These are phyloP conservation scores for Boletus subparvulus DNA, from an alignment of 768 basidiomycete species.

Conservation along the genomic window DNA sequence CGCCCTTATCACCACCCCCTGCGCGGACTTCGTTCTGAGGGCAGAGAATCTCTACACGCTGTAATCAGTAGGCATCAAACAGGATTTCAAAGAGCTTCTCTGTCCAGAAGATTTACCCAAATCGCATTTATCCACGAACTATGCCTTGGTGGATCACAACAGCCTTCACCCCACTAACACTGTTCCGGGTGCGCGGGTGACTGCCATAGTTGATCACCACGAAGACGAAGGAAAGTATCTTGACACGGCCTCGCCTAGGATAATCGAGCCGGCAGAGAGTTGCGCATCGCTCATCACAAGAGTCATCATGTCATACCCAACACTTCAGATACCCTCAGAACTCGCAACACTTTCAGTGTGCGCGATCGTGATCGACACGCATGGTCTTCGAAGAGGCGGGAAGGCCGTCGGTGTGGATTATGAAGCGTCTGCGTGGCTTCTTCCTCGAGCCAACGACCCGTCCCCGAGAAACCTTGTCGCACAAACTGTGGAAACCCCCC, in stretches of 20 bases:
- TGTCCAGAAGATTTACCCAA: conserved; percentile 64
- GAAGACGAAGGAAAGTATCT: conserved; percentile 74
- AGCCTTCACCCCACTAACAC: conserved; percentile 49
- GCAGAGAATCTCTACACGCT: conserved; percentile 86
- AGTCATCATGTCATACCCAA: conserved; percentile 24
- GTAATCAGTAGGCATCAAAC: conserved; percentile 50
- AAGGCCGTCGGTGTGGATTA: conserved; percentile 72
- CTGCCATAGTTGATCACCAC: conserved; percentile 88
- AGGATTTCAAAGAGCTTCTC: conserved; percentile 56
- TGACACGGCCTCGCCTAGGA: conserved; percentile 61
- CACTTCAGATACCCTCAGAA: conserved; percentile 44
- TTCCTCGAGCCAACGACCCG: conserved; percentile 51
- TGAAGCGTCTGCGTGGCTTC: conserved; percentile 62
- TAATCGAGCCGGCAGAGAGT: conserved; percentile 71
- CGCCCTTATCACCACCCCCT: conserved; percentile 69
- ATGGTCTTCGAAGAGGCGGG: conserved; percentile 71
- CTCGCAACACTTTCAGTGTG: conserved; percentile 78
- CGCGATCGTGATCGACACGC: conserved; percentile 86
- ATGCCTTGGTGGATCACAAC: conserved; percentile 93
- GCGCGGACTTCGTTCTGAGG: conserved; percentile 71
- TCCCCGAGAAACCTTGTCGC: conserved; percentile 11
- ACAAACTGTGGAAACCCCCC: conserved; percentile 3
- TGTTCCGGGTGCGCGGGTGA: conserved; percentile 48
- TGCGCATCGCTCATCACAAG: conserved; percentile 68
- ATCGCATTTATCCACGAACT: conserved; percentile 45